phyloP scores from a whole-genome alignment of 202 grass and related monocot genomes.

The Hordeum pubiflorum region DNA sequence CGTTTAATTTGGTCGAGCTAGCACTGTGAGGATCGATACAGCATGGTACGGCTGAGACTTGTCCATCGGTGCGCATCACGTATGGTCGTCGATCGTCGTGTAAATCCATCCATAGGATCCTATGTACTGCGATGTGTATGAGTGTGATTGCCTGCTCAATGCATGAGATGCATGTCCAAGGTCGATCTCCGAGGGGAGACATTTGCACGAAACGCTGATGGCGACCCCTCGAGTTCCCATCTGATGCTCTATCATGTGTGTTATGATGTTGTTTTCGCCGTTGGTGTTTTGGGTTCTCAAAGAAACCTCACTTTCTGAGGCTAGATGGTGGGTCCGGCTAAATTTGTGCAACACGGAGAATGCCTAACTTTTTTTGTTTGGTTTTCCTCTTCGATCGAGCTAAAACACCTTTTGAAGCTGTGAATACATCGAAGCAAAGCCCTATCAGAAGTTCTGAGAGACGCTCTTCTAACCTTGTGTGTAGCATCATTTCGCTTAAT shows the following conservation, averaged over 20 bases:
- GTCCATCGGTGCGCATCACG: background rate
- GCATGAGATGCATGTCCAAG: background rate
- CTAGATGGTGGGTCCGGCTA: background rate
- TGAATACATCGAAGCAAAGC: background rate
- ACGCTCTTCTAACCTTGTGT: background rate
- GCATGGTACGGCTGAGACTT: background rate
- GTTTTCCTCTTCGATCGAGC: background rate
- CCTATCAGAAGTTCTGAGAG: background rate
- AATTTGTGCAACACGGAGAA: background rate
- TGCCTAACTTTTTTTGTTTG: background rate
- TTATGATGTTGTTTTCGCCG: conserved; percentile 29
- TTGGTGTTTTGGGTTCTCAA: background rate
- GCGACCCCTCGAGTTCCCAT: conserved; percentile 17
- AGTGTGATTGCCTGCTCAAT: background rate
- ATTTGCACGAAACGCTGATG: conserved; percentile 5
- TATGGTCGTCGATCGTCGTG: background rate
- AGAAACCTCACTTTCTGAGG: conserved; percentile 16
- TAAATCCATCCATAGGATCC: background rate
- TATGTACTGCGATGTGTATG: background rate
- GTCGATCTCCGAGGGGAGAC: background rate
- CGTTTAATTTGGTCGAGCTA: background rate
- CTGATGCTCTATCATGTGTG: conserved; percentile 14
- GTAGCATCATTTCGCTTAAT: background rate
- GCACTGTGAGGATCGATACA: background rate
- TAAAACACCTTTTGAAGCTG: background rate